These are phyloP conservation scores for Euphorbia neoarborescens DNA, from an alignment of 441 rosid species.

Conservation along the genomic window DNA sequence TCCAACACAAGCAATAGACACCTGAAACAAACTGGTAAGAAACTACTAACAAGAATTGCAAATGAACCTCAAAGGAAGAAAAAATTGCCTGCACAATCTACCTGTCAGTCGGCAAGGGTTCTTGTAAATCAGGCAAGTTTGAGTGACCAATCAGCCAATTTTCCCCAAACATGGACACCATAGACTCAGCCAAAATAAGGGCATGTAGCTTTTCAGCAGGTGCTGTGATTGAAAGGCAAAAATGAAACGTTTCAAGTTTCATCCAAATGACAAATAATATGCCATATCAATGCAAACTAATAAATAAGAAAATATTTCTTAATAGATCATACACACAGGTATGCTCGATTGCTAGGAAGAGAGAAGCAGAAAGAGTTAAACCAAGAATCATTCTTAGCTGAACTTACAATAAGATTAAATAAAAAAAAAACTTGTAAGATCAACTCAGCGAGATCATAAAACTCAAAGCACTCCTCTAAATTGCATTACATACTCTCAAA, in stretches of 20 bases:
- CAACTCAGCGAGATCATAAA: neutral
- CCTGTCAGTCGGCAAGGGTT: conserved; percentile 58
- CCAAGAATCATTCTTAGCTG: neutral
- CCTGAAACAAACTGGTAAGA: conserved; percentile 35
- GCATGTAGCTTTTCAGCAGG: conserved; percentile 75
- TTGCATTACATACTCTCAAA: neutral
- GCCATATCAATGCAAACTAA: neutral
- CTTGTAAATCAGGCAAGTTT: conserved; percentile 44
- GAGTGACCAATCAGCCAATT: conserved; percentile 59
- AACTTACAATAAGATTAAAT: neutral
- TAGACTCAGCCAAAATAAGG: conserved; percentile 67
- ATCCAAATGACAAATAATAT: conserved; percentile 1
- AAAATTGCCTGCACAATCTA: conserved; percentile 19
- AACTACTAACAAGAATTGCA: conserved; percentile 11
- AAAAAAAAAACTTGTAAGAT: neutral
- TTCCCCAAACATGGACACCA: conserved; percentile 55
- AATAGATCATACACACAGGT: neutral
- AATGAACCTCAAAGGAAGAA: conserved; percentile 9
- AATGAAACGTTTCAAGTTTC: neutral
- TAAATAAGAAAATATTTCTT: neutral
- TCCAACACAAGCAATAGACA: conserved; percentile 79
- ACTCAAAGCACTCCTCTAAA: neutral
- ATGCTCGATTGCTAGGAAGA: neutral
- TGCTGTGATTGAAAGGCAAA: conserved; percentile 38
- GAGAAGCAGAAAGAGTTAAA: neutral